phyloP scores from a whole-genome alignment of 805 yeast genomes.

The Metschnikowia reukaufii region DNA sequence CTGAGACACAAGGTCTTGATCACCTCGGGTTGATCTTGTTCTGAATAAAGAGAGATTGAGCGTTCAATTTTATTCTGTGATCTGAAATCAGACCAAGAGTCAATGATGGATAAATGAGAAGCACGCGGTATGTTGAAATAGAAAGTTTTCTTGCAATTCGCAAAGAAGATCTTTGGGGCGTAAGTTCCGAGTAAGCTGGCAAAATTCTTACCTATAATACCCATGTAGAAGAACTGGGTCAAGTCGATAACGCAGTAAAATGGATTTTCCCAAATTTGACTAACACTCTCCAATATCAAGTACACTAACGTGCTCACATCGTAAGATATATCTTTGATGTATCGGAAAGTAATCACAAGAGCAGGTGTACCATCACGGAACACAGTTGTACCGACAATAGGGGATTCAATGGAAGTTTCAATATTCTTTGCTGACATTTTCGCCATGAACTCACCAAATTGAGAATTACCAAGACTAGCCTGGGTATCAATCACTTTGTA shows the following conservation, averaged over 20 bases:
- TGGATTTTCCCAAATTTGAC: constrained; percentile 70
- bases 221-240: constrained; percentile 51
- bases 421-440: constrained; percentile 58
- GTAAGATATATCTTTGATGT: constrained; percentile 34
- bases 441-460: constrained; percentile 71
- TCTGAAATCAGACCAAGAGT: constrained; percentile 24
- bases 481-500: constrained; percentile 43
- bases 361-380: constrained; percentile 74
- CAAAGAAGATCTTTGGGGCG: constrained; percentile 51
- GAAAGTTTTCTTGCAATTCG: constrained; percentile 54
- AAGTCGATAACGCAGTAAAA: constrained; percentile 67
- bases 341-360: constrained; percentile 50
- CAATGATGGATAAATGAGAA: constrained; percentile 23
- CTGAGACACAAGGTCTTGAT: constrained; percentile 37
- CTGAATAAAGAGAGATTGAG: constrained; percentile 32
- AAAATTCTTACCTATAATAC: constrained; percentile 28
- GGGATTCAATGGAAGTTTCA: constrained; percentile 41
- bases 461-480: constrained; percentile 48
- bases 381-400: constrained; percentile 61
- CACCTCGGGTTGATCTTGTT: constrained; percentile 33
- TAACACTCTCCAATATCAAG: constrained; percentile 60
- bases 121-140: constrained; percentile 49
- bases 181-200: constrained; percentile 40
- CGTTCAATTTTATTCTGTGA: constrained; percentile 15
- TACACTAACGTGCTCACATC: constrained; percentile 54